Conservation (phyloP, 192 early-diverging fungal species). For the Oehlia diaphana region DNA sequence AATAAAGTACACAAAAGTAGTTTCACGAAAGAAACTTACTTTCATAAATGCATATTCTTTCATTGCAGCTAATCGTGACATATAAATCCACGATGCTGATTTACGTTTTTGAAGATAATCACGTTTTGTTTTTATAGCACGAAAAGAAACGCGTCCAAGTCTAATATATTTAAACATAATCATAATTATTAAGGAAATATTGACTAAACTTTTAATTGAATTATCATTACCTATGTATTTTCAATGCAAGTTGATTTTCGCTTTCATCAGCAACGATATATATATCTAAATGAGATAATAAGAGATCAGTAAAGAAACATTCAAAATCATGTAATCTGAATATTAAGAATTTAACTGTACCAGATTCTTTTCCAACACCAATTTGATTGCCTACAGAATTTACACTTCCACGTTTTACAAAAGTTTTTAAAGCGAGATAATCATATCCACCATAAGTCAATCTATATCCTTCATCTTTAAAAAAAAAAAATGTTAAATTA, state of each 20-base stretch:
- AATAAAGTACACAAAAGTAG: not conserved
- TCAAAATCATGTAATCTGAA: not conserved
- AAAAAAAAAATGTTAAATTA: not conserved
- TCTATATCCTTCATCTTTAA: constrained; percentile 88
- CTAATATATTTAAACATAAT: constrained; percentile 39
- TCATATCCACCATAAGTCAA: constrained; percentile 99
- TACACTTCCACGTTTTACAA: constrained; percentile 83
- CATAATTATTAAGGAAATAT: not conserved
- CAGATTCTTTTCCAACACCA: constrained; percentile 98
- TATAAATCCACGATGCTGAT: constrained; percentile 98
- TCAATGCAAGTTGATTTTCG: constrained; percentile 88
- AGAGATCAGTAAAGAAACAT: not conserved
- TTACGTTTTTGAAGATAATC: constrained; percentile 95
- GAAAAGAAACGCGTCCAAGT: constrained; percentile 93
- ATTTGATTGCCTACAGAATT: constrained; percentile 98
- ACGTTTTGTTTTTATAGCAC: constrained; percentile 95
- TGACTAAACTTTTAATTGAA: not conserved
- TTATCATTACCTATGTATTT: constrained; percentile 75
- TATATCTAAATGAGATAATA: constrained; percentile 67
- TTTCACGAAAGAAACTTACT: constrained; percentile 40
- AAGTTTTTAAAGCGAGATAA: constrained; percentile 92
- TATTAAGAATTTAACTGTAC: constrained; percentile 24
- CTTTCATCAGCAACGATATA: constrained; percentile 95
- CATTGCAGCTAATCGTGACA: constrained; percentile 96
- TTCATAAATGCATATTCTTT: constrained; percentile 99